Conservation (phyloP, 140 eudicot species). For the Ambrosia hybrid region DNA sequence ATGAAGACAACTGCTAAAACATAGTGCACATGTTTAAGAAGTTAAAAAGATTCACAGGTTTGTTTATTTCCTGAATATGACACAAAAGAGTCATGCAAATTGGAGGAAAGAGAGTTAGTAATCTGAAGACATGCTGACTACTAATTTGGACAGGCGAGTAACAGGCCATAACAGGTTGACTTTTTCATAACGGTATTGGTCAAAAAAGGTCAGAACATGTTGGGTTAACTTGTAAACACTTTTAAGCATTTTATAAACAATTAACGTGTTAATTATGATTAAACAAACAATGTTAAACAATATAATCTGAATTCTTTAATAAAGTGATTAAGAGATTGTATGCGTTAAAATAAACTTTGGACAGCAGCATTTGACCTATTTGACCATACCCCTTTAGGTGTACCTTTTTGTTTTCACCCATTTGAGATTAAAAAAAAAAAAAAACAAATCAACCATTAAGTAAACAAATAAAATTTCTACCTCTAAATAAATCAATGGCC, state of each 20-base stretch:
- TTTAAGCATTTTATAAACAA: no score
- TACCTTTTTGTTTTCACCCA: background rate
- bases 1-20: background rate
- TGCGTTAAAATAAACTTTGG: no score
- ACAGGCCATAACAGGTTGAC: background rate
- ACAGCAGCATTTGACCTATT: no score
- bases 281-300: no score
- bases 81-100: background rate
- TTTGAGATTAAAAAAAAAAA: background rate
- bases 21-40: background rate
- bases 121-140: background rate
- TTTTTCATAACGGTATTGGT: background rate
- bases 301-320: no score
- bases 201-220: background rate
- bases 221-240: background rate
- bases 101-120: background rate
- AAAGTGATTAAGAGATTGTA: no score
- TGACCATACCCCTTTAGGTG: background rate
- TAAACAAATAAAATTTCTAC: background rate
- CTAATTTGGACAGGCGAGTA: background rate
- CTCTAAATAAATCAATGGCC: slow-evolving; percentile 15
- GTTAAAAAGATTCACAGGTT: background rate
- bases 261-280: no score
- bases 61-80: background rate
- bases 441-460: background rate